Percentiles rank a stretch among this genome's conserved stretches.
Evolutionary conservation across 2,329 filamentous ascomycete species (phyloP).

Genomic region (Fusarium drepaniforme): DNA sequence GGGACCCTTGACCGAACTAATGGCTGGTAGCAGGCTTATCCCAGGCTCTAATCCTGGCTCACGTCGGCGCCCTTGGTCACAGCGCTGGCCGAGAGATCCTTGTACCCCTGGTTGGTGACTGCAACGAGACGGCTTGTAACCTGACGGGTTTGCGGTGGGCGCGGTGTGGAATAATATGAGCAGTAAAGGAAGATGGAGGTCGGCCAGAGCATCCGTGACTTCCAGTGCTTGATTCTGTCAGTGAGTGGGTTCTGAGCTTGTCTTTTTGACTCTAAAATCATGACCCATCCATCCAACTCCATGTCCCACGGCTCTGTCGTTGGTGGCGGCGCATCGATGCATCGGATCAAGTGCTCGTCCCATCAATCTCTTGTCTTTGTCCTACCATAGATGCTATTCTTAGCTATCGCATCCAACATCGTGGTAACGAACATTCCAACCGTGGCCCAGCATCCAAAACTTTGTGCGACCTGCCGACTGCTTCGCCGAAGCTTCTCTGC

Average conservation of each 20-base stretch:
- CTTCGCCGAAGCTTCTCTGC: slow-evolving; percentile 32
- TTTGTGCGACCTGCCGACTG: slow-evolving; percentile 13
- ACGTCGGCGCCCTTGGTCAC: slow-evolving; percentile 34
- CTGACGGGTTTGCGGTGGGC: slow-evolving; percentile 42
- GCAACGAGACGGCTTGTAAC: slow-evolving; percentile 30
- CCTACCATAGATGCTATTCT: not conserved
- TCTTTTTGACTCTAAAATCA: slow-evolving; percentile 17
- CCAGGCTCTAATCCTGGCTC: slow-evolving; percentile 26
- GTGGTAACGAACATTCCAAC: slow-evolving; percentile 32
- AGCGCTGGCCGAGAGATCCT: slow-evolving; percentile 29
- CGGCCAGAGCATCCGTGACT: not conserved
- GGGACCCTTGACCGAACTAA: slow-evolving; percentile 37
- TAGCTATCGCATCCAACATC: slow-evolving; percentile 16
- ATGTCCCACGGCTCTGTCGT: slow-evolving; percentile 9
- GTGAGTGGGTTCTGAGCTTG: not conserved
- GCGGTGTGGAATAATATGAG: slow-evolving; percentile 42
- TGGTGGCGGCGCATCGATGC: slow-evolving; percentile 5
- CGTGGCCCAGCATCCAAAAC: not conserved
- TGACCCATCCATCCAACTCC: not conserved
- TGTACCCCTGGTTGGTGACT: slow-evolving; percentile 35
- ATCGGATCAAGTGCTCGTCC: not conserved
- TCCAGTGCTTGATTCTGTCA: not conserved
- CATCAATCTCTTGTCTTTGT: slow-evolving; percentile 12
- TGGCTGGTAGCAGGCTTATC: slow-evolving; percentile 34
- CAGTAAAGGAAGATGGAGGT: not conserved